Conservation (phyloP, 352 stramenopile genomes). For the Elongisporangium anandrum region DNA sequence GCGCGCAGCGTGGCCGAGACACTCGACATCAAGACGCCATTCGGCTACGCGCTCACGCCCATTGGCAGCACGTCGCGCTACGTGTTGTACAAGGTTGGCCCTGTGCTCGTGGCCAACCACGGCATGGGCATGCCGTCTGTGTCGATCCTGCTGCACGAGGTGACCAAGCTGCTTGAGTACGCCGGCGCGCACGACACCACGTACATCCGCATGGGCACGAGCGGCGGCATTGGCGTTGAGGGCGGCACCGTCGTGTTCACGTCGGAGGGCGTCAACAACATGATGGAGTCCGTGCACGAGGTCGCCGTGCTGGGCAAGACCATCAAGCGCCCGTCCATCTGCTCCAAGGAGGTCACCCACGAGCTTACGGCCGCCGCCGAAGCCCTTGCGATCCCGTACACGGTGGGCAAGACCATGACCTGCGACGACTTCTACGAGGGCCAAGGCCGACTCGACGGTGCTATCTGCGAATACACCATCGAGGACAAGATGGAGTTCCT, state of each 20-base stretch:
- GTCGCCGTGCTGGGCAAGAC: slow-evolving; percentile 57
- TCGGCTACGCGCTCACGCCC: slow-evolving; percentile 52
- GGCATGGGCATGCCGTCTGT: slow-evolving; percentile 81
- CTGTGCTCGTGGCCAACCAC: slow-evolving; percentile 76
- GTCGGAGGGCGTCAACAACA: slow-evolving; percentile 79
- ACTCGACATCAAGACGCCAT: slow-evolving; percentile 52
- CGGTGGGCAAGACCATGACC: slow-evolving; percentile 76
- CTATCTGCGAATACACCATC: slow-evolving; percentile 72
- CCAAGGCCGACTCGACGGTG: slow-evolving; percentile 76
- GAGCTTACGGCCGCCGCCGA: slow-evolving; percentile 49
- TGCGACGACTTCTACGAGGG: slow-evolving; percentile 87
- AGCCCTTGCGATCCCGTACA: slow-evolving; percentile 46
- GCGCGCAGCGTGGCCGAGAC: slow-evolving; percentile 47
- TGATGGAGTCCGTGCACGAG: slow-evolving; percentile 63
- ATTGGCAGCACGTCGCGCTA: slow-evolving; percentile 74
- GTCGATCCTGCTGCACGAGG: slow-evolving; percentile 77
- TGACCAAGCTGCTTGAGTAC: slow-evolving; percentile 82
- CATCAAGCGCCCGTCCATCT: slow-evolving; percentile 46
- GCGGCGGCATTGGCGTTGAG: slow-evolving; percentile 69
- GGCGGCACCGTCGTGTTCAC: slow-evolving; percentile 79
- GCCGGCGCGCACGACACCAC: slow-evolving; percentile 43
- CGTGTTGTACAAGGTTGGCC: slow-evolving; percentile 76
- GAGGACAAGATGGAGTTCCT: slow-evolving; percentile 80
- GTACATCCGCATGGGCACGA: slow-evolving; percentile 84
- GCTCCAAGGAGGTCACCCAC: slow-evolving; percentile 43